A percentile compares a stretch with the other conserved stretches of the same genome.
Evolutionary conservation across 2,329 filamentous ascomycete species (phyloP).

Genomic region (Paracoccidioides brasiliensis): DNA sequence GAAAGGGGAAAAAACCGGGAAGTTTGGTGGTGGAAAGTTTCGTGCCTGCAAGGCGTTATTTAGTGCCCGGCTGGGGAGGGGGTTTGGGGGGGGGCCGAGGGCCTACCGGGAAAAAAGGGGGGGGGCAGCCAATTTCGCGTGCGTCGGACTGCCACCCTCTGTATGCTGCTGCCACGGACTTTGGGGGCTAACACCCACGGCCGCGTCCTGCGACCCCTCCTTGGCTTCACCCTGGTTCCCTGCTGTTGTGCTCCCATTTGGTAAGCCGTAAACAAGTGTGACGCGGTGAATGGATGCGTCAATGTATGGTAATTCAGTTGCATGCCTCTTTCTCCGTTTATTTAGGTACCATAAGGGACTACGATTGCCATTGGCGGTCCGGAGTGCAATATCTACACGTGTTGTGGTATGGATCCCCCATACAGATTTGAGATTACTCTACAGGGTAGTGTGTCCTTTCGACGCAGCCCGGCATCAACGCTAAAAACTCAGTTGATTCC

Average conservation of each 20-base stretch:
- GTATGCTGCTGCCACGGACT: background rate
- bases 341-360: too few relatives aligned
- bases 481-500: background rate
- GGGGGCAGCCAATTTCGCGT: conserved; percentile 1
- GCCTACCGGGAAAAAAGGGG: background rate
- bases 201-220: background rate
- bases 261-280: background rate
- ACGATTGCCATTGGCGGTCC: too few relatives aligned
- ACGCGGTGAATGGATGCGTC: too few relatives aligned
- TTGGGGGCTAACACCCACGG: background rate
- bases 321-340: too few relatives aligned
- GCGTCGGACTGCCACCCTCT: too few relatives aligned
- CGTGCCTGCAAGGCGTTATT: conserved; percentile 2
- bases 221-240: background rate
- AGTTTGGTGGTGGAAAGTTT: conserved; percentile 4
- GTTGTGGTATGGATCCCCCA: background rate
- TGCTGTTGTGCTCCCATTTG: background rate
- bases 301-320: too few relatives aligned
- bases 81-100: background rate
- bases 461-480: too few relatives aligned
- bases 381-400: too few relatives aligned
- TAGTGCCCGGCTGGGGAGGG: background rate
- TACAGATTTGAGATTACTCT: too few relatives aligned
- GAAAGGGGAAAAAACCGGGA: conserved; percentile 6
- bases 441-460: too few relatives aligned